These are phyloP conservation scores for Pisolithus sp. DNA, from an alignment of 768 basidiomycete genomes.

Conservation along the genomic window DNA sequence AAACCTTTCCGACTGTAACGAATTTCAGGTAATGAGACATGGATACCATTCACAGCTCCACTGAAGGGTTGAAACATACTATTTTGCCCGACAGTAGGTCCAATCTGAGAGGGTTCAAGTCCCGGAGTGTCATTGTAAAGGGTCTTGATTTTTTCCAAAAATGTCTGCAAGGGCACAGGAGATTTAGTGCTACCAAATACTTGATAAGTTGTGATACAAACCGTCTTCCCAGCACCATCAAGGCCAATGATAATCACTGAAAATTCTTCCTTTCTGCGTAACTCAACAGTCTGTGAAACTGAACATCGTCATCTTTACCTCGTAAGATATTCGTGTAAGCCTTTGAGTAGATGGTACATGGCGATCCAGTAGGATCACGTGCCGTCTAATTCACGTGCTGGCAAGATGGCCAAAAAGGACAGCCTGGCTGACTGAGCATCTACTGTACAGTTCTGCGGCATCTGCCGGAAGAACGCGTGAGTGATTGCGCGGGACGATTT, in stretches of 20 bases:
- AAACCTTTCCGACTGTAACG: conserved; percentile 79
- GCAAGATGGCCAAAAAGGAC: too few relatives aligned
- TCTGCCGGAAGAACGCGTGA: background rate
- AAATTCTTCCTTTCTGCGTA: conserved; percentile 74
- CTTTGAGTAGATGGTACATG: conserved; percentile 95
- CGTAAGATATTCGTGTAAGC: conserved; percentile 85
- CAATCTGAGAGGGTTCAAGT: conserved; percentile 88
- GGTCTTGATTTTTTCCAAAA: conserved; percentile 92
- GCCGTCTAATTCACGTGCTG: background rate
- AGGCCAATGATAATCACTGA: conserved; percentile 92
- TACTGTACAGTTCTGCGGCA: background rate
- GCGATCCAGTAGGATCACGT: background rate
- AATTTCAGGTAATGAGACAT: too few relatives aligned
- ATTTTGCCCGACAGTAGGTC: conserved; percentile 95
- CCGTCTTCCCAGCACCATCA: conserved; percentile 90
- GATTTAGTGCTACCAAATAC: conserved; percentile 1
- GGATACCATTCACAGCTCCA: background rate
- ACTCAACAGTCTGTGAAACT: conserved; percentile 3
- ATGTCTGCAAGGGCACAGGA: conserved; percentile 42
- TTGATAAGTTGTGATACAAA: conserved; percentile 23
- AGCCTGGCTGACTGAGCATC: background rate
- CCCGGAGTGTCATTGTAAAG: conserved; percentile 83
- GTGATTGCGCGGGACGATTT: background rate
- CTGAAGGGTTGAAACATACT: conserved; percentile 46
- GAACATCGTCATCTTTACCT: conserved; percentile 37